Evolutionary conservation across 805 yeast genomes (phyloP), one percentile per base, ranked within the genome.

Genomic region (Wickerhamomyces rabaulensis): DNA sequence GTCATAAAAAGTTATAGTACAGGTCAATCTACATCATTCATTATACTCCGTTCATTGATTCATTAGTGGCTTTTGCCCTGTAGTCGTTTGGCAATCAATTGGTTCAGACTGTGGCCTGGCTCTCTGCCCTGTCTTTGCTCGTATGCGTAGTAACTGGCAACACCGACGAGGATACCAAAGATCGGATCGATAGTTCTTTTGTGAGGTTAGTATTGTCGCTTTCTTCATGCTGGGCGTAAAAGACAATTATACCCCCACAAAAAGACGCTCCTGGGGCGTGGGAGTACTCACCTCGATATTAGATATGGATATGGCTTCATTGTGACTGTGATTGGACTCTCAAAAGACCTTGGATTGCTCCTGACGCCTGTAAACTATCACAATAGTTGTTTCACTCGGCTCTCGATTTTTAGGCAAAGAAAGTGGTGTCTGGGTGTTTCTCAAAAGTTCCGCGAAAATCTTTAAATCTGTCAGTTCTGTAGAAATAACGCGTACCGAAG

Each of bases 151-250:
- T 80, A 86, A 5, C 89, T 79, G 8, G 76, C 64, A 0, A 75
- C 71, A 1, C 95, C 95, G 2, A 84, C 73, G 0, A 71, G 59
- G 3, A 84, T 56, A 3, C 85, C 91, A 51, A 83, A 75, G 3
- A 82, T 23, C 6, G 92, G 89, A 60, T 86, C 95, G 9, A 75
- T 60, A 51, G 70, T 66, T 56, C 84, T 74, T 41, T 26, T 19
- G 39, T 17, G 15, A 9, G 23, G 47, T 39, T 19, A n/a, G 47
- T 40, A 17, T 16, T 22, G 9, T 2, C 9, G 5, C n/a, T 27
- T 27, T 27, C 7, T n/a, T 17, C 13, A 17, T 22, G 17, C 12
- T 9, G 23, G 17, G 3, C 16, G 16, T 15, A 7, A 16, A 9
- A 3, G 3, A 9, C 9, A 29, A n/a, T 10, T 27, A 3, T 27